Evolutionary conservation across 2,329 filamentous ascomycete species (phyloP).

Genomic region (Alternaria sp.): DNA sequence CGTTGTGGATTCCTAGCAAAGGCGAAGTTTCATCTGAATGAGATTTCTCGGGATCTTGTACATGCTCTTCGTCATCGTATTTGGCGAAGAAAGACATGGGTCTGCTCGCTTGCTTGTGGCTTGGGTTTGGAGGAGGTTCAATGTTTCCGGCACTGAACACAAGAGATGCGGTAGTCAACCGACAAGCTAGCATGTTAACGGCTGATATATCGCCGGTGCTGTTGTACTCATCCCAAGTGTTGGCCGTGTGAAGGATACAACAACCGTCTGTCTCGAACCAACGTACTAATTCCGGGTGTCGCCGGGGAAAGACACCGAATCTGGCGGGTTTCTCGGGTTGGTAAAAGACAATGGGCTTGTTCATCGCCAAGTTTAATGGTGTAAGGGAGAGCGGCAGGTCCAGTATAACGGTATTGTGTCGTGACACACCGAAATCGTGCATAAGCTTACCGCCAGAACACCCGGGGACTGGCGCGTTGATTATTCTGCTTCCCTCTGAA

Average conservation of each 20-base stretch:
- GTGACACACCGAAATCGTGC: conserved; percentile 76
- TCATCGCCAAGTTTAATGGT: conserved; percentile 65
- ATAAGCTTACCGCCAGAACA: conserved; percentile 72
- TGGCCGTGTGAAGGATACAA: conserved; percentile 75
- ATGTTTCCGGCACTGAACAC: conserved; percentile 71
- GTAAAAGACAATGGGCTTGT: conserved; percentile 65
- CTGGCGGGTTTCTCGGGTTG: conserved; percentile 64
- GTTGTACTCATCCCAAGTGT: conserved; percentile 67
- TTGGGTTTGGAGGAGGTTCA: conserved; percentile 54
- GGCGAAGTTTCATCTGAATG: conserved; percentile 34
- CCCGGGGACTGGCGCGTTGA: conserved; percentile 66
- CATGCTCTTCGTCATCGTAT: conserved; percentile 46
- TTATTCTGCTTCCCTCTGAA: conserved; percentile 24
- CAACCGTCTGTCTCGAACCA: conserved; percentile 74
- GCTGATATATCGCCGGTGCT: conserved; percentile 43
- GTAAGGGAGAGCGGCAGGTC: conserved; percentile 72
- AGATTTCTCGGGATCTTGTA: conserved; percentile 34
- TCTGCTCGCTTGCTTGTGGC: conserved; percentile 21
- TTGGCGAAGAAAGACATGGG: conserved; percentile 56
- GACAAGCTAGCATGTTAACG: conserved; percentile 70
- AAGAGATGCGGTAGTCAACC: conserved; percentile 69
- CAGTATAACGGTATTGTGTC: conserved; percentile 68
- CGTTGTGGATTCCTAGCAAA: conserved; percentile 13
- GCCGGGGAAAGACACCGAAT: conserved; percentile 72
- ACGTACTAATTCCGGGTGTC: conserved; percentile 61